These are phyloP conservation scores for Diaporthe ampelina DNA, from an alignment of 2,329 filamentous ascomycete species.

Conservation along the genomic window DNA sequence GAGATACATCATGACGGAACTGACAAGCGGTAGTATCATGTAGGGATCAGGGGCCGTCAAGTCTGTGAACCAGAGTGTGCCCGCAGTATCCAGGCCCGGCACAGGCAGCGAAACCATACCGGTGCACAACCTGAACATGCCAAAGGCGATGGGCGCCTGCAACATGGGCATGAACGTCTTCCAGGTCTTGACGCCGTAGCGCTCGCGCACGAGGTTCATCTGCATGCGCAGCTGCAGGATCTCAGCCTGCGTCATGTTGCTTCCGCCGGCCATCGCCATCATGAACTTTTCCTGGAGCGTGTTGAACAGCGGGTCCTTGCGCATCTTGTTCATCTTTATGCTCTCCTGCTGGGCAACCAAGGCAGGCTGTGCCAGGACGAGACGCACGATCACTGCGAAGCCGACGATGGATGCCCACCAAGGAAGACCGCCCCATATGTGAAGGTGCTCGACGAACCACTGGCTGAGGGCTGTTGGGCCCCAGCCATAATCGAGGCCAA, in stretches of 20 bases:
- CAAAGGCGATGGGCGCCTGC: slow-evolving; percentile 79
- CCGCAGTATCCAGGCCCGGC: slow-evolving; percentile 79
- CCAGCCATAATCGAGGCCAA: slow-evolving; percentile 91
- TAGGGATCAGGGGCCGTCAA: slow-evolving; percentile 83
- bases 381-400: slow-evolving; percentile 75
- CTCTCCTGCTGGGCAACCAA: slow-evolving; percentile 72
- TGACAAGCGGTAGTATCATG: slow-evolving; percentile 78
- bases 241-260: slow-evolving; percentile 59
- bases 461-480: slow-evolving; percentile 82
- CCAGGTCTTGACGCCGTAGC: slow-evolving; percentile 66
- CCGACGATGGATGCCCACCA: slow-evolving; percentile 85
- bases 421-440: slow-evolving; percentile 80
- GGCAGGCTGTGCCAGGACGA: slow-evolving; percentile 75
- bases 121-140: slow-evolving; percentile 82
- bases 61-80: slow-evolving; percentile 83
- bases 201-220: slow-evolving; percentile 64
- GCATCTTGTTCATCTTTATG: slow-evolving; percentile 73
- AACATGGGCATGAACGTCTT: slow-evolving; percentile 69
- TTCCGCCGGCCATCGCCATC: slow-evolving; percentile 50
- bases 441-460: slow-evolving; percentile 84
- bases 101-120: slow-evolving; percentile 85
- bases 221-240: slow-evolving; percentile 62
- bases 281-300: slow-evolving; percentile 65
- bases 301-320: slow-evolving; percentile 68
- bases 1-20: slow-evolving; percentile 68